Base-by-base conservation (phyloP, 371 early-diverging fungal genomes). In the Saksenaea oblongispora region DNA sequence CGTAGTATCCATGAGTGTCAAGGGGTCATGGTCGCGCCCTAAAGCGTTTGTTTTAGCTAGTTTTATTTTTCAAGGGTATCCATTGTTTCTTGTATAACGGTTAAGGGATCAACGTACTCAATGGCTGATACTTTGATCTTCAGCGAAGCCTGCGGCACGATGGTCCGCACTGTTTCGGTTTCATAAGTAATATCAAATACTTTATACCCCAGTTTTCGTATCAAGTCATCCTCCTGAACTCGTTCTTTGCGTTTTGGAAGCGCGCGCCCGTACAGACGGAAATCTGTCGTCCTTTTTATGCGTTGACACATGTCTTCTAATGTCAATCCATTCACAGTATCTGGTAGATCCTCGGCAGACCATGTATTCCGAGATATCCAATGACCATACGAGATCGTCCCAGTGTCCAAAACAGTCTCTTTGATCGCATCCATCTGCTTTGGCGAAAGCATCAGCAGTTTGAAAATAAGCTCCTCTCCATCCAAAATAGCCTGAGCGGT, bases 391-490 rank as follows among this genome's bases (percentile, higher is more conserved):
- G 51, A 14, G 0, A 74, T 17, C n/a, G 44, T 63, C 0, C 74
- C 78, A 26, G 65, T 39, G 3, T 67, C 22, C 13, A 56, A 34
- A 0, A 61, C 65, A 1, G 44, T 17, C 0, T 57, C 47, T 34
- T 78, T 75, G 4, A 78, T 26, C 0, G 31, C 56, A 18, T 65
- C 61, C 0, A 54, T 24, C 36, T 64, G 70, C 5, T 44, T 56
- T 1, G 51, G 0, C 1, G 56, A 44, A 9, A 79, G 42, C 15
- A 54, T 58, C 37, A 80, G 27, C 5, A 80, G 31, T 1, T 37
- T 41, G 39, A 69, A 66, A 0, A 77, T 58, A 2, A 75, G 56
- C 10, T 62, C 58, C 18, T 80, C 77, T 5, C 73, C 77, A 56
- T 76, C 74, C 3, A 73, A 34, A 39, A 61, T 47, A 0, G 66